Conservation (phyloP, 305 asterid genomes). For the Fraxinus nigra region DNA sequence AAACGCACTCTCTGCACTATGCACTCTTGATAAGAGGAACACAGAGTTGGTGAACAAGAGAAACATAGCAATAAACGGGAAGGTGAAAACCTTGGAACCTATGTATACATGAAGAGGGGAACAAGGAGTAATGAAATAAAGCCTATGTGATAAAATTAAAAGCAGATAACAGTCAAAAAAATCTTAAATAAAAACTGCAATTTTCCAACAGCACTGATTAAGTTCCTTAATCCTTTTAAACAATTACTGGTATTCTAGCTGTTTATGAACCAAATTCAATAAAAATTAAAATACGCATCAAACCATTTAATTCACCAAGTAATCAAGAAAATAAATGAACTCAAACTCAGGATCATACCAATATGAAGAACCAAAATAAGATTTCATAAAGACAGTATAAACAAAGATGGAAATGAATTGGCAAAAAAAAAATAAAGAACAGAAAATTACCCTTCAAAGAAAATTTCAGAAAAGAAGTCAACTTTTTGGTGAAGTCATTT, state of each 20-base stretch:
- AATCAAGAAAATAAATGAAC: not conserved
- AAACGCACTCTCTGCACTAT: not conserved
- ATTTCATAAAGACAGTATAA: not conserved
- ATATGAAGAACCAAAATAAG: conserved; percentile 2
- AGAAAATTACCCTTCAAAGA: conserved; percentile 27
- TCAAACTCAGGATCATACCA: conserved; percentile 18
- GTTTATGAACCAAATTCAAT: conserved; percentile 17
- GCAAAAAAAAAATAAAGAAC: not conserved
- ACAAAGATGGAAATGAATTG: not conserved
- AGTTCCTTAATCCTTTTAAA: conserved; percentile 7
- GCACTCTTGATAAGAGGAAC: not conserved
- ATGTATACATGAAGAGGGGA: not conserved
- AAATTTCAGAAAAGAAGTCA: conserved; percentile 24
- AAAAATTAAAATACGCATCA: conserved; percentile 16
- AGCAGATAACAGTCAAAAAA: not conserved
- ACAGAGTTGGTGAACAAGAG: not conserved
- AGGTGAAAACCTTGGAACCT: not conserved
- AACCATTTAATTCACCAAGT: conserved; percentile 1
- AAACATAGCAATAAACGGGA: not conserved
- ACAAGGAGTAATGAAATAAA: not conserved
- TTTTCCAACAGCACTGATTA: not conserved
- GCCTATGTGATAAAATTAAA: not conserved
- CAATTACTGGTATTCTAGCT: not conserved
- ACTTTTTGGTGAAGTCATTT: conserved; percentile 23
- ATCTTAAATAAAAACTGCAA: not conserved